Base-by-base conservation (phyloP, 1,284 basidiomycete species). In the Wolfiporia cocos region DNA sequence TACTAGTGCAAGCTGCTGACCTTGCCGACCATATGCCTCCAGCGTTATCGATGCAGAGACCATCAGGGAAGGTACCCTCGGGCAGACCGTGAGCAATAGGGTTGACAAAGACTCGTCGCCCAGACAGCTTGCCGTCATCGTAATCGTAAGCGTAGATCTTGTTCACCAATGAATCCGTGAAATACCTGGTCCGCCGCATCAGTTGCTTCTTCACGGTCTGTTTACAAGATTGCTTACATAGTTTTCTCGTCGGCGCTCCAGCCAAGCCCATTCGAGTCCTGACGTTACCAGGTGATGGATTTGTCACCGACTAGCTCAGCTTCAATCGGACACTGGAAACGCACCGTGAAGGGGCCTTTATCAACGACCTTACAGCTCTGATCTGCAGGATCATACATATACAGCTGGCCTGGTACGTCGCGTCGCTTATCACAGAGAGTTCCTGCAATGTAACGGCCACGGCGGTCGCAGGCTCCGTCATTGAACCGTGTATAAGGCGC, bases 1-100 rank as follows among this genome's bases (percentile, higher is more conserved):
- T 37, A 47, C 38, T 36, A 28, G 37, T 57, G n/a, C n/a, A n/a
- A n/a, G n/a, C n/a, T n/a, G n/a, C 66, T 47, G 49, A 81, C 78
- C 80, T 67, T 39, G 81, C 80, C 53, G 77, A 78, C 81, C 81
- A 85, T 40, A 83, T 62, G 41, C 71, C 70, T n/a, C 80, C 81
- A 43, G 78, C 73, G 39, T 61, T 65, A 55, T 84, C 81, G 28
- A 83, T 59, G 54, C 80, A 84, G 23, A 85, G 62, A 3, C 81
- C 81, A 55, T 85, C 81, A 41, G 73, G 77, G 51, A 65, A 81
- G 3, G 74, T 66, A 31, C 67, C 59, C 37, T 68, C 59, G 10
- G 69, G 61, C 21, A 74, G 64, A 4, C 78, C 79, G 41, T 72
- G 65, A 39, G 71, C 69, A 41, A 74, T 59, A 5, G 75, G 72